Percentiles rank a stretch among this genome's conserved stretches.
Evolutionary conservation across 768 basidiomycete species (phyloP).

Genomic region (Filobasidium floriforme): DNA sequence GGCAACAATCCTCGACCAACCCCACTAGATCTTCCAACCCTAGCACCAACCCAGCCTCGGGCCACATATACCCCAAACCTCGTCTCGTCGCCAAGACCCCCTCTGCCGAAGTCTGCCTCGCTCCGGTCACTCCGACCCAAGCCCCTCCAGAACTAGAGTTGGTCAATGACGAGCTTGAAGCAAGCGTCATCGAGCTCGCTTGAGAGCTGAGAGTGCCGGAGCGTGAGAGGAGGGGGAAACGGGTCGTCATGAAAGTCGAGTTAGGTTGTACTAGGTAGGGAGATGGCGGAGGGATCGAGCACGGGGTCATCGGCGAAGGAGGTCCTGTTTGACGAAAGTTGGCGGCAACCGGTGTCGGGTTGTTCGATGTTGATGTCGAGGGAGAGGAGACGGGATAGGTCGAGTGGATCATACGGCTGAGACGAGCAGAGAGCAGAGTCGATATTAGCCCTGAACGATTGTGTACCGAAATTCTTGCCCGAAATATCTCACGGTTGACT

Average conservation of each 20-base stretch:
- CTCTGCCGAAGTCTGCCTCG: neutral
- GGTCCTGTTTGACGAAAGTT: neutral
- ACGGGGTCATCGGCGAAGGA: neutral
- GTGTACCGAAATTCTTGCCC: too few species aligned
- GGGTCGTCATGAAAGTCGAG: neutral
- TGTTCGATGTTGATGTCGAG: neutral
- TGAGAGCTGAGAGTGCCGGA: neutral
- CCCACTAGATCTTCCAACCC: slow-evolving; percentile 32
- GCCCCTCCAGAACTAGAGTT: neutral
- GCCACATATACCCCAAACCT: slow-evolving; percentile 16
- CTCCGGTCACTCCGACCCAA: neutral
- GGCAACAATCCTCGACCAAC: slow-evolving; percentile 31
- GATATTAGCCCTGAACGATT: neutral
- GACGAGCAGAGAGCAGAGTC: neutral
- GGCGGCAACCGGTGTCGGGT: neutral
- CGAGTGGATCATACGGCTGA: neutral
- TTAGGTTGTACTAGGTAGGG: neutral
- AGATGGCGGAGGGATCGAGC: neutral
- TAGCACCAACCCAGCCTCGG: slow-evolving; percentile 26
- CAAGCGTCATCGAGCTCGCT: neutral
- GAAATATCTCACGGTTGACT: slow-evolving; percentile 5
- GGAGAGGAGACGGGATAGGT: neutral
- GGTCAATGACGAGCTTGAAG: neutral
- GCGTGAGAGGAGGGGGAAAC: neutral
- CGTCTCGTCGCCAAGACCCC: neutral